Percentiles rank a stretch among this genome's conserved stretches.
Evolutionary conservation across 345 rosid genomes (phyloP).

Genomic region (Aegle marmelos): DNA sequence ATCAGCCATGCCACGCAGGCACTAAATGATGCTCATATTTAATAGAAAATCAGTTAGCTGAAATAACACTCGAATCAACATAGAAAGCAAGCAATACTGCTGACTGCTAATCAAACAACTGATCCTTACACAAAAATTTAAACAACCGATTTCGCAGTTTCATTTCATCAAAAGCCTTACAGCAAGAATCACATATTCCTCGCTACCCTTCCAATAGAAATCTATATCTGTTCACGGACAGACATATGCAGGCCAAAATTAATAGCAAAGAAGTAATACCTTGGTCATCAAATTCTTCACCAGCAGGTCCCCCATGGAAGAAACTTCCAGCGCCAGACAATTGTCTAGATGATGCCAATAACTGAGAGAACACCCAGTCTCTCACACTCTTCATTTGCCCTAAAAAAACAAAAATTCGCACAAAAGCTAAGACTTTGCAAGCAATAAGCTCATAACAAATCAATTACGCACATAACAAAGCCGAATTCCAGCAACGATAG

Average conservation of each 20-base stretch:
- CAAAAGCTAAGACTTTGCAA: too few relatives aligned
- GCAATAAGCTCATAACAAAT: too few relatives aligned
- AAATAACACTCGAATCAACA: background rate
- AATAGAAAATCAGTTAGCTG: background rate
- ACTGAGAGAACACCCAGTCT: constrained; percentile 69
- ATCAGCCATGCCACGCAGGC: too few relatives aligned
- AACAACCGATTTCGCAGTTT: background rate
- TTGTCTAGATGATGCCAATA: constrained; percentile 61
- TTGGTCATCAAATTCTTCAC: constrained; percentile 38
- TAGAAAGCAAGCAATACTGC: background rate
- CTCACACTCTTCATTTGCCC: constrained; percentile 69
- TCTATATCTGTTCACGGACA: background rate
- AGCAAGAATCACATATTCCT: background rate
- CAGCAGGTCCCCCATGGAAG: constrained; percentile 24
- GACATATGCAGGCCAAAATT: background rate
- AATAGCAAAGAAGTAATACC: constrained; percentile 29
- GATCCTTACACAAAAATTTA: background rate
- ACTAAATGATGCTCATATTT: background rate
- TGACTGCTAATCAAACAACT: background rate
- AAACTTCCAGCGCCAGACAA: constrained; percentile 49
- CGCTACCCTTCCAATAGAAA: background rate
- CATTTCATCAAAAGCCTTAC: background rate
- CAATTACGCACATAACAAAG: background rate
- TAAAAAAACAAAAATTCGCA: background rate
- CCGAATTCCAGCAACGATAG: background rate